Percentiles rank a stretch among this genome's conserved stretches.
Conservation (phyloP, 1,284 basidiomycete species). For the Apiotrichum veenhuisii region DNA sequence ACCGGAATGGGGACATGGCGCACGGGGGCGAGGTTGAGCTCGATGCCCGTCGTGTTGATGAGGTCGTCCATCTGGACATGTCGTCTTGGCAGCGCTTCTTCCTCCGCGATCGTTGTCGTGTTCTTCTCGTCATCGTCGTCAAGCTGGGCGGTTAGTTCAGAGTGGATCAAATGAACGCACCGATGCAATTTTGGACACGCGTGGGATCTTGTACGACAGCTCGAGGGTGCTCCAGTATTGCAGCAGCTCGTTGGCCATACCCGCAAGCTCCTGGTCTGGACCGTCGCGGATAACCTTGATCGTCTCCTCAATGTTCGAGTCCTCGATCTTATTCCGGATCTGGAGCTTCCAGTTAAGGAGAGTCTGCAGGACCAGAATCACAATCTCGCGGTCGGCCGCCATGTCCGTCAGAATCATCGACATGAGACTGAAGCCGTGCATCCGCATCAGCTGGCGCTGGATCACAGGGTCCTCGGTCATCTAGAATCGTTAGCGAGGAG, state of each 20-base stretch:
- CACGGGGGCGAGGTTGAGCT: slow-evolving; percentile 36
- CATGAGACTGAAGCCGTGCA: slow-evolving; percentile 93
- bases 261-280: slow-evolving; percentile 27
- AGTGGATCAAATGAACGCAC: slow-evolving; percentile 15
- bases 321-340: slow-evolving; percentile 88
- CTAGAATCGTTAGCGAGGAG: slow-evolving; percentile 50
- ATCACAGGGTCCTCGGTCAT: slow-evolving; percentile 78
- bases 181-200: slow-evolving; percentile 37
- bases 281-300: slow-evolving; percentile 53
- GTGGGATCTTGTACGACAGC: slow-evolving; percentile 41
- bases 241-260: slow-evolving; percentile 33
- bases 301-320: slow-evolving; percentile 69
- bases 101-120: slow-evolving; percentile 45
- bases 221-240: slow-evolving; percentile 44
- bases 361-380: slow-evolving; percentile 64
- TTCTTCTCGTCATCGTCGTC: slow-evolving; percentile 46
- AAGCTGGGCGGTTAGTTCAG: slow-evolving; percentile 30
- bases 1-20: slow-evolving; percentile 19
- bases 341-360: slow-evolving; percentile 76
- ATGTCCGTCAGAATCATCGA: slow-evolving; percentile 76
- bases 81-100: slow-evolving; percentile 25
- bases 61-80: slow-evolving; percentile 29
- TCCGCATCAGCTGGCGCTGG: slow-evolving; percentile 79
- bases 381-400: slow-evolving; percentile 66
- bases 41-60: slow-evolving; percentile 30